Percentiles rank a stretch among this genome's conserved stretches.
phyloP scores from a whole-genome alignment of 1,284 basidiomycete genomes.

The Trichosporon sp. region DNA sequence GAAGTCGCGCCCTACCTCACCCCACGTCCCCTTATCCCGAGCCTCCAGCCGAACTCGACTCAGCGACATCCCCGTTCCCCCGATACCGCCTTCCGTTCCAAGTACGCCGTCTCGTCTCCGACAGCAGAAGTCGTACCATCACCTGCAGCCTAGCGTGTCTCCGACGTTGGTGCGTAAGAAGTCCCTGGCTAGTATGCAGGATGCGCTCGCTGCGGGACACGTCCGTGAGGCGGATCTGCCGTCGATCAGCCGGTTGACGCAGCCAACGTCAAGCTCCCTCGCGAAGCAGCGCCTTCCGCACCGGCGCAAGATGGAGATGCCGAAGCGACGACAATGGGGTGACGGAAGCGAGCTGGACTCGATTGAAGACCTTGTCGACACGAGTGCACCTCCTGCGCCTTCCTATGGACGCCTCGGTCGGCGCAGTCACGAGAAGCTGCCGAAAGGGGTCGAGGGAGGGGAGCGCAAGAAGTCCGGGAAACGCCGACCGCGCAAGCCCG shows the following conservation, averaged over 20 bases:
- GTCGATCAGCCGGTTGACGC: slow-evolving; percentile 58
- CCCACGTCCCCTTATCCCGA: neutral
- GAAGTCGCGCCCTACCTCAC: neutral
- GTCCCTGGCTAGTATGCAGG: slow-evolving; percentile 40
- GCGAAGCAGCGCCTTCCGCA: slow-evolving; percentile 67
- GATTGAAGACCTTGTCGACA: slow-evolving; percentile 85
- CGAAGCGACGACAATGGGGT: slow-evolving; percentile 72
- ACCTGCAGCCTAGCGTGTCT: slow-evolving; percentile 25
- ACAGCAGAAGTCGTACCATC: slow-evolving; percentile 44
- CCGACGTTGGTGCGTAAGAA: slow-evolving; percentile 40
- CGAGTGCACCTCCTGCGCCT: slow-evolving; percentile 31
- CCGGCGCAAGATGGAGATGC: slow-evolving; percentile 58
- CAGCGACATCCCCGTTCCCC: neutral
- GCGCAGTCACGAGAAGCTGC: slow-evolving; percentile 1
- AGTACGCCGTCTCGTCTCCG: slow-evolving; percentile 32
- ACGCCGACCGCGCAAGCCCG: slow-evolving; percentile 61
- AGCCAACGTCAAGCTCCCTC: slow-evolving; percentile 68
- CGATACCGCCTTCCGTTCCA: neutral
- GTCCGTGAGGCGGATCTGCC: slow-evolving; percentile 15
- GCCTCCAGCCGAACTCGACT: neutral
- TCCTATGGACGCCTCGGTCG: slow-evolving; percentile 4
- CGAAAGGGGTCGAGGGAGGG: slow-evolving; percentile 47
- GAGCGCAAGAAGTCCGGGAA: slow-evolving; percentile 31
- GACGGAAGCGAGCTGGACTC: slow-evolving; percentile 89
- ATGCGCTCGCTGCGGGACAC: slow-evolving; percentile 28